A percentile compares a stretch with the other conserved stretches of the same genome.
phyloP scores from a whole-genome alignment of 345 rosid species.

The Garcia nutans region DNA sequence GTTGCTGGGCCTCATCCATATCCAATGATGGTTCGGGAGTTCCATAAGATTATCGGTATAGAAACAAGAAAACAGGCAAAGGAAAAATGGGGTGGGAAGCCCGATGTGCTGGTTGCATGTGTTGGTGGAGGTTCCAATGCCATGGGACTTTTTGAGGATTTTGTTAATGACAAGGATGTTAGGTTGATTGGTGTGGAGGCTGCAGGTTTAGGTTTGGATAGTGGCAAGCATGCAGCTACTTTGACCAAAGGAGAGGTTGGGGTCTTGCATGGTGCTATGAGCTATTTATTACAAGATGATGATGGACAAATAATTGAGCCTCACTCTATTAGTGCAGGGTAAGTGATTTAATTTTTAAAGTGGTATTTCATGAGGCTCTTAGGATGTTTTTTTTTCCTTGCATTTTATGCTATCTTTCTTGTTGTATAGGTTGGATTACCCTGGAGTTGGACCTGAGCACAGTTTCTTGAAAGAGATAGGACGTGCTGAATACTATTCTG shows the following conservation, averaged over 20 bases:
- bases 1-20: slow-evolving; percentile 99
- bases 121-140: slow-evolving; percentile 96
- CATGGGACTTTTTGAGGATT: slow-evolving; percentile 93
- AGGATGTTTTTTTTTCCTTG: neutral
- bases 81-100: slow-evolving; percentile 96
- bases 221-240: slow-evolving; percentile 95
- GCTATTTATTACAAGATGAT: slow-evolving; percentile 87
- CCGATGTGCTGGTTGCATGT: slow-evolving; percentile 88
- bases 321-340: slow-evolving; percentile 98
- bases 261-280: slow-evolving; percentile 96
- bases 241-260: slow-evolving; percentile 84
- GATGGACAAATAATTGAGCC: slow-evolving; percentile 94
- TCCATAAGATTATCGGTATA: slow-evolving; percentile 85
- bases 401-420: neutral
- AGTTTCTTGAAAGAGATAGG: slow-evolving; percentile 85
- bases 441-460: slow-evolving; percentile 99
- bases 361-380: slow-evolving; percentile 2
- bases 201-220: slow-evolving; percentile 85
- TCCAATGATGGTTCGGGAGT: slow-evolving; percentile 95
- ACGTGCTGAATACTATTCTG: slow-evolving; percentile 75
- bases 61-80: slow-evolving; percentile 84
- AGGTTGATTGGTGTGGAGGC: slow-evolving; percentile 97
- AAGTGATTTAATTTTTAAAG: slow-evolving; percentile 1
- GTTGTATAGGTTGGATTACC: slow-evolving; percentile 78
- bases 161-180: slow-evolving; percentile 69